Percentiles rank a stretch among this genome's conserved stretches.
Conservation (phyloP, 2,329 filamentous ascomycete species). For the Cladophialophora immunda region DNA sequence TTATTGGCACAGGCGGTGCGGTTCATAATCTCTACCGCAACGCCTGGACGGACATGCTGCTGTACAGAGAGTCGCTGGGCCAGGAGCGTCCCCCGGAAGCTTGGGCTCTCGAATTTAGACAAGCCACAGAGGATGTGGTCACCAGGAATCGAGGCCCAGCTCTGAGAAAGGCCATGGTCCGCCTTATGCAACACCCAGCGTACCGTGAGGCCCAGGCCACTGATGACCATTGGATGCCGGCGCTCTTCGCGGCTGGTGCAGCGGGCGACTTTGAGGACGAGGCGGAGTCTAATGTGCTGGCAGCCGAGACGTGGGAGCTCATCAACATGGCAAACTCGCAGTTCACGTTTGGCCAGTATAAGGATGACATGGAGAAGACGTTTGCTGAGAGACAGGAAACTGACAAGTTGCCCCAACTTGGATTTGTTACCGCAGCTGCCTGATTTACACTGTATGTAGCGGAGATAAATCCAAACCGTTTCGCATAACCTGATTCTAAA, state of each 20-base stretch:
- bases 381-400: no score
- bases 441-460: no score
- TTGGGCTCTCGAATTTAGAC: constrained; percentile 71
- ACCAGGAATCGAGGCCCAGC: constrained; percentile 62
- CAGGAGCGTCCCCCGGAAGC: constrained; percentile 66
- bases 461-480: no score
- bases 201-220: constrained; percentile 74
- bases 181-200: constrained; percentile 73
- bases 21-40: constrained; percentile 78
- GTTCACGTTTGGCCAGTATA: constrained; percentile 61
- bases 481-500: no score
- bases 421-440: no score
- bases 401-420: no score
- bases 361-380: not conserved
- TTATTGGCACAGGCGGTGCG: constrained; percentile 69
- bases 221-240: constrained; percentile 75
- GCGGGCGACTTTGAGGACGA: constrained; percentile 60
- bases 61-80: constrained; percentile 70
- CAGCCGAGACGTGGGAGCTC: constrained; percentile 68
- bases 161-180: constrained; percentile 63
- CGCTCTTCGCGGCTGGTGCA: constrained; percentile 69
- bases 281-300: constrained; percentile 53
- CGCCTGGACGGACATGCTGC: constrained; percentile 70
- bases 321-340: constrained; percentile 70
- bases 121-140: constrained; percentile 69